Evolutionary conservation across 257 asterid genomes (phyloP).

Genomic region (Capsicum pubescens): DNA sequence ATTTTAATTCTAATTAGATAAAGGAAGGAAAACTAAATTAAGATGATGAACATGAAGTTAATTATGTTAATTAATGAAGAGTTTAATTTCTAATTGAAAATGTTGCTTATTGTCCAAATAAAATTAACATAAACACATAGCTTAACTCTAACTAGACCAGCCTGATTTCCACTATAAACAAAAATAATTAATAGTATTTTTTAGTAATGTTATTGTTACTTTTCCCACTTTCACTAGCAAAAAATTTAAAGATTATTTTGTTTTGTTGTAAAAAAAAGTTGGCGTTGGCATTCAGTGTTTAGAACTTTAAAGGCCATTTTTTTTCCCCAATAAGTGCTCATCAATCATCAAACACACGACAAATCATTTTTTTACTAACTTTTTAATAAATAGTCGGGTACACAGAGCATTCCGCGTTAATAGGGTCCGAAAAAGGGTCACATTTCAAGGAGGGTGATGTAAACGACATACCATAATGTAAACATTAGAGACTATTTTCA

Average conservation of each 20-base stretch:
- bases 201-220: slow-evolving; percentile 32
- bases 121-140: slow-evolving; percentile 47
- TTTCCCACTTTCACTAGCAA: slow-evolving; percentile 45
- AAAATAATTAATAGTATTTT: slow-evolving; percentile 35
- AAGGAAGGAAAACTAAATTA: not conserved
- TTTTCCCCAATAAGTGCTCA: slow-evolving; percentile 12
- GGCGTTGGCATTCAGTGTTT: not conserved
- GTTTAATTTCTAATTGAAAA: slow-evolving; percentile 30
- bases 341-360: slow-evolving; percentile 15
- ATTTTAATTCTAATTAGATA: not conserved
- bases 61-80: not conserved
- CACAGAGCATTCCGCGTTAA: no score
- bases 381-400: not conserved
- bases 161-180: slow-evolving; percentile 56
- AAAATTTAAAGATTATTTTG: slow-evolving; percentile 8
- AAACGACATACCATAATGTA: no score
- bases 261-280: slow-evolving; percentile 31
- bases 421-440: no score
- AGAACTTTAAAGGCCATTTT: not conserved
- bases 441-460: no score
- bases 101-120: slow-evolving; percentile 46
- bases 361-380: slow-evolving; percentile 1
- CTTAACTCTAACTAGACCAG: slow-evolving; percentile 55
- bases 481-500: no score
- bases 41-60: not conserved